phyloP scores from a whole-genome alignment of 345 rosid species.

The Eucalyptus cladocalyx region DNA sequence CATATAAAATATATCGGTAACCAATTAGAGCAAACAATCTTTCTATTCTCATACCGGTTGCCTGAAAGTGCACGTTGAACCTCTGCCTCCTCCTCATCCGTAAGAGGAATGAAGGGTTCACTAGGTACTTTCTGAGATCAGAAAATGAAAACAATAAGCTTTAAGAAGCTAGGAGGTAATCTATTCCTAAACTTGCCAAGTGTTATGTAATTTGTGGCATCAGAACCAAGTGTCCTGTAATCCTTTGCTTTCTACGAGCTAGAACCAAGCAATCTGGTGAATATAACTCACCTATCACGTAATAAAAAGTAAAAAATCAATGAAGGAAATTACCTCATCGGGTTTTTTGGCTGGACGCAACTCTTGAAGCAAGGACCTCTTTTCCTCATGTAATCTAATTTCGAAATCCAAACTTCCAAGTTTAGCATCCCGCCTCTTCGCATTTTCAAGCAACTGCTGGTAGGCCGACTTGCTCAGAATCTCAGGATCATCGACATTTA shows the following conservation, averaged over 20 bases:
- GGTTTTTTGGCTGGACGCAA: slow-evolving; percentile 33
- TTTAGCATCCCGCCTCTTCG: slow-evolving; percentile 31
- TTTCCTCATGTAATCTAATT: slow-evolving; percentile 46
- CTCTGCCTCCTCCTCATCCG: slow-evolving; percentile 56
- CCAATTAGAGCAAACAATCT: neutral
- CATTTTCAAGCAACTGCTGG: slow-evolving; percentile 45
- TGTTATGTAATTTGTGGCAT: neutral
- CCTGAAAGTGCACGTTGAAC: slow-evolving; percentile 41
- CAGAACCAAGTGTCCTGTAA: neutral
- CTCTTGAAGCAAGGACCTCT: slow-evolving; percentile 10
- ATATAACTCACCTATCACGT: neutral
- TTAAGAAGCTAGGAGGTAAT: neutral
- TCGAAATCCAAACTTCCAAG: slow-evolving; percentile 38
- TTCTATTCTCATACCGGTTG: slow-evolving; percentile 25
- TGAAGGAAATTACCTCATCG: slow-evolving; percentile 27
- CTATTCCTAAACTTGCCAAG: neutral
- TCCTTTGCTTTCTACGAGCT: neutral
- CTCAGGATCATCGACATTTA: slow-evolving; percentile 13
- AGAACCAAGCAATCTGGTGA: neutral
- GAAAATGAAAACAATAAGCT: neutral
- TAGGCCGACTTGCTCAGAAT: slow-evolving; percentile 37
- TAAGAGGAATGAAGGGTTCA: slow-evolving; percentile 64
- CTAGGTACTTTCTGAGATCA: slow-evolving; percentile 36
- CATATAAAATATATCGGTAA: neutral
- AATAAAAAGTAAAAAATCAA: neutral